Evolutionary conservation across 306 rosid species (phyloP).

Genomic region (Rosa chinensis): DNA sequence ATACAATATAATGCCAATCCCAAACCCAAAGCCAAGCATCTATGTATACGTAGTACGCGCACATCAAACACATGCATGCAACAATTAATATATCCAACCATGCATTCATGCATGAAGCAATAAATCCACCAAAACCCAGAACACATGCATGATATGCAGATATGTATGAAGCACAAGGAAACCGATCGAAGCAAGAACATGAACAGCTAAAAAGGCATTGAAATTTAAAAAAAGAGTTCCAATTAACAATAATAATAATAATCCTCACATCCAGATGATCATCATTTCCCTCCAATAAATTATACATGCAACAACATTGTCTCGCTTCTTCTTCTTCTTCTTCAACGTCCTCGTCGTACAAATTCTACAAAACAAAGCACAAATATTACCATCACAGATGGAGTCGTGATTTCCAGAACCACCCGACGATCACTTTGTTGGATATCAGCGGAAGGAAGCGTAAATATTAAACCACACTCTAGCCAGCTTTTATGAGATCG

Average conservation of each 20-base stretch:
- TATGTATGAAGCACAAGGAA: neutral
- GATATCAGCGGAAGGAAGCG: neutral
- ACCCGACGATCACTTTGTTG: neutral
- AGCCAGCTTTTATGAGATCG: neutral
- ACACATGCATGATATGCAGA: neutral
- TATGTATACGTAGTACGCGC: neutral
- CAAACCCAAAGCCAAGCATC: neutral
- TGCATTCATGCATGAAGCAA: slow-evolving; percentile 1
- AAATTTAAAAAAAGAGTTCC: neutral
- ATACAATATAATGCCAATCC: neutral
- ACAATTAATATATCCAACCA: neutral
- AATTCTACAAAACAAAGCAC: neutral
- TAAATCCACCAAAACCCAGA: neutral
- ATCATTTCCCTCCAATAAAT: neutral
- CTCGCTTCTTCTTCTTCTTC: neutral
- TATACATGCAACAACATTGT: neutral
- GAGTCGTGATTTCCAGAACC: neutral
- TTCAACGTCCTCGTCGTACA: neutral
- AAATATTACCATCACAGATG: neutral
- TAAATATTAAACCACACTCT: too few relatives aligned
- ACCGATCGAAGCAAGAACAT: neutral
- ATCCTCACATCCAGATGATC: neutral
- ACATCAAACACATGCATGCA: neutral
- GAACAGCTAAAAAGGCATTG: neutral
- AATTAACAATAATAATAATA: neutral